Conservation (phyloP, 805 yeast species). For the Candida ipomoeae region DNA sequence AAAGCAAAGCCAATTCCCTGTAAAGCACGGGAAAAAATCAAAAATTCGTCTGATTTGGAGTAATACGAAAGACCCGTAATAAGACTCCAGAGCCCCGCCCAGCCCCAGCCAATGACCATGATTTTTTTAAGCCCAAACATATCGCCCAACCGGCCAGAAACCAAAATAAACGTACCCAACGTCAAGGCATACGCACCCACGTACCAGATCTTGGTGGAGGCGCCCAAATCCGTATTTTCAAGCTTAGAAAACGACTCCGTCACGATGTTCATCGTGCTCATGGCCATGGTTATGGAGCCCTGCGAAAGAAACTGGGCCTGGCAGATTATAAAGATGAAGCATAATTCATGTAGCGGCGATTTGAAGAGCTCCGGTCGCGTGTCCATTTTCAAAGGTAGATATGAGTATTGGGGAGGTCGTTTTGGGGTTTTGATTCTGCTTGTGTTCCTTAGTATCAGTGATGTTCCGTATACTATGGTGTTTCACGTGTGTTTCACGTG, state of each 20-base stretch:
- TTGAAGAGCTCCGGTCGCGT: slow-evolving; percentile 10
- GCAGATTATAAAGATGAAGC: slow-evolving; percentile 11
- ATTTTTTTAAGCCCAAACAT: slow-evolving; percentile 57
- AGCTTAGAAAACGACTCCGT: slow-evolving; percentile 23
- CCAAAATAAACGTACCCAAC: slow-evolving; percentile 66
- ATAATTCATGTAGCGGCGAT: slow-evolving; percentile 12
- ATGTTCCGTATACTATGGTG: too few species aligned
- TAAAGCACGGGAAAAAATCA: slow-evolving; percentile 51
- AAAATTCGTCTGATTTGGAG: slow-evolving; percentile 45
- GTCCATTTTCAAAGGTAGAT: slow-evolving; percentile 3
- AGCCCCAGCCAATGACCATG: slow-evolving; percentile 51
- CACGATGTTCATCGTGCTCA: slow-evolving; percentile 36
- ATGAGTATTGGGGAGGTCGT: too few species aligned
- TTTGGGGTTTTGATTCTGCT: not conserved
- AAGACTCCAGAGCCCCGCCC: slow-evolving; percentile 56
- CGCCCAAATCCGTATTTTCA: slow-evolving; percentile 4
- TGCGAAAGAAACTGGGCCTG: slow-evolving; percentile 35
- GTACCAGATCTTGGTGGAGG: slow-evolving; percentile 42
- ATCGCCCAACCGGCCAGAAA: slow-evolving; percentile 71
- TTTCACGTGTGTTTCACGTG: too few species aligned
- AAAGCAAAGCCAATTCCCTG: slow-evolving; percentile 66
- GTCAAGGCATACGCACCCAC: slow-evolving; percentile 69
- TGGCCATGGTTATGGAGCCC: slow-evolving; percentile 35
- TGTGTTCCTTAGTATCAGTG: too few species aligned
- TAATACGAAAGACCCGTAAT: slow-evolving; percentile 57